These are phyloP conservation scores for Kwoniella dejecticola DNA, from an alignment of 768 basidiomycete genomes.

Conservation along the genomic window DNA sequence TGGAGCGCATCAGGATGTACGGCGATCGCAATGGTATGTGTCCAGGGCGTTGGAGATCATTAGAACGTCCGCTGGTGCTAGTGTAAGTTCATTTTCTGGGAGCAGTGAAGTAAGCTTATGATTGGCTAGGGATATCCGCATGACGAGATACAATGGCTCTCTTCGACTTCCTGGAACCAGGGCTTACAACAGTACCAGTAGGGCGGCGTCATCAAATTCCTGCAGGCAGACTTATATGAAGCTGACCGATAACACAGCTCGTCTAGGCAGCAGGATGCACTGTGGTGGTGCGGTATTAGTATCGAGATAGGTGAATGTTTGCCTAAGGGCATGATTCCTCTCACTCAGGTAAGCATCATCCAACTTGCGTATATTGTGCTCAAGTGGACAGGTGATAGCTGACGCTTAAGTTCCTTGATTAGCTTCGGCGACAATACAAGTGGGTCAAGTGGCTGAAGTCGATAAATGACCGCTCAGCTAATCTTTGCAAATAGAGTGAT, in stretches of 20 bases:
- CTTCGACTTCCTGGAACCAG: slow-evolving; percentile 13
- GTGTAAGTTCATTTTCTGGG: background rate
- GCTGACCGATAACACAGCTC: background rate
- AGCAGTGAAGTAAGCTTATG: background rate
- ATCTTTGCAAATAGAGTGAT: too few relatives aligned
- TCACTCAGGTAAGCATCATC: background rate
- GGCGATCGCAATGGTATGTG: background rate
- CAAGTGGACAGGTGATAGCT: background rate
- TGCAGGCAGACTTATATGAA: too few relatives aligned
- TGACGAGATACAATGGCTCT: slow-evolving; percentile 25
- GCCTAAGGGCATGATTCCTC: background rate
- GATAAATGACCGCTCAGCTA: too few relatives aligned
- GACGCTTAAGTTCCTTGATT: too few relatives aligned
- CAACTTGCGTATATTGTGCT: background rate
- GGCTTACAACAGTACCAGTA: slow-evolving; percentile 12
- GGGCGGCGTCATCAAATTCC: too few relatives aligned
- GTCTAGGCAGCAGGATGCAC: background rate
- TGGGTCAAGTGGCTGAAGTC: too few relatives aligned
- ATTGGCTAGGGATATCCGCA: slow-evolving; percentile 12
- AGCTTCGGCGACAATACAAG: too few relatives aligned
- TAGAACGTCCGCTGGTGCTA: background rate
- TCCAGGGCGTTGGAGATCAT: background rate
- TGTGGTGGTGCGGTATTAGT: background rate
- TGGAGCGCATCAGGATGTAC: background rate
- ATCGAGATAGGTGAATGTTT: background rate